phyloP scores from a whole-genome alignment of 2,329 filamentous ascomycete genomes.

The Plenodomus biglobosus region DNA sequence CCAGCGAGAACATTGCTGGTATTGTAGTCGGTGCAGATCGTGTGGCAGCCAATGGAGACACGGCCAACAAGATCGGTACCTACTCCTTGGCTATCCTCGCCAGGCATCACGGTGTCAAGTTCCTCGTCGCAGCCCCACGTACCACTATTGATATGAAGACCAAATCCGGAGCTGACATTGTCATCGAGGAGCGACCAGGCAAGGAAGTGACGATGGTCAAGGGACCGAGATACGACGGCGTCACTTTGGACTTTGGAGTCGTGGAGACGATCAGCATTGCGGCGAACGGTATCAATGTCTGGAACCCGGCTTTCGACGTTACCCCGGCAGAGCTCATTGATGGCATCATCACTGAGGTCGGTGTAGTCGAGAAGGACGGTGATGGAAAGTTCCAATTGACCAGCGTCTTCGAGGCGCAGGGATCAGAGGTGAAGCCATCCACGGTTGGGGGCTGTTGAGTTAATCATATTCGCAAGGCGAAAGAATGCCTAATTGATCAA shows the following conservation, averaged over 20 bases:
- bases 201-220: conserved; percentile 84
- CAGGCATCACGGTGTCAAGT: conserved; percentile 83
- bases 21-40: conserved; percentile 94
- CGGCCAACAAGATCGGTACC: conserved; percentile 97
- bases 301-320: conserved; percentile 97
- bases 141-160: conserved; percentile 91
- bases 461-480: background rate
- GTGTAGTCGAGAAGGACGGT: conserved; percentile 75
- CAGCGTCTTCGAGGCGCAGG: conserved; percentile 42
- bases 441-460: conserved; percentile 37
- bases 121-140: conserved; percentile 90
- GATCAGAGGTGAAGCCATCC: conserved; percentile 29
- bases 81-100: conserved; percentile 92
- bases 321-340: conserved; percentile 89
- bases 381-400: conserved; percentile 68
- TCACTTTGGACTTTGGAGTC: conserved; percentile 62
- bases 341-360: conserved; percentile 89
- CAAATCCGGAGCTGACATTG: conserved; percentile 73
- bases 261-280: conserved; percentile 79
- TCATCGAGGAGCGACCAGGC: conserved; percentile 82
- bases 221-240: conserved; percentile 69
- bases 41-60: conserved; percentile 94
- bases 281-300: conserved; percentile 74
- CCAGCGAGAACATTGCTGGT: conserved; percentile 69
- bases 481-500: background rate